phyloP scores from a whole-genome alignment of 768 basidiomycete genomes.

The Lactifluus volemus region DNA sequence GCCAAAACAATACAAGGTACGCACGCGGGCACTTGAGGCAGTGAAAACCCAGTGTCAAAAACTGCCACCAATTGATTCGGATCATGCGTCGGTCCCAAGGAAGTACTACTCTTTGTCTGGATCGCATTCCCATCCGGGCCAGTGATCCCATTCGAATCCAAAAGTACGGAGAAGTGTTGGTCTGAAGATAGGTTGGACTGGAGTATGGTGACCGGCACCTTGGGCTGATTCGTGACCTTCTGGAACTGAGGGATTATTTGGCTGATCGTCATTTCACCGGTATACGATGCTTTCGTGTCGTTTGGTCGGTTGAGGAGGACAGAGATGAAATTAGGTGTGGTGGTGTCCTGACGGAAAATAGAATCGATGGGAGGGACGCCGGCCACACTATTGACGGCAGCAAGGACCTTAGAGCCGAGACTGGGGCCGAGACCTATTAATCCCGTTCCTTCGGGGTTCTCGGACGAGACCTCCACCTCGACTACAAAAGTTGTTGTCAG shows the following conservation, averaged over 20 bases:
- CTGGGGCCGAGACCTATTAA: slow-evolving; percentile 54
- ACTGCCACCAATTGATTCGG: slow-evolving; percentile 49
- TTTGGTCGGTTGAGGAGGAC: slow-evolving; percentile 53
- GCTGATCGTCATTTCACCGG: slow-evolving; percentile 57
- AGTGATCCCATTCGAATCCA: slow-evolving; percentile 53
- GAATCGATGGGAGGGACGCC: slow-evolving; percentile 55
- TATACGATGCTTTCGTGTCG: slow-evolving; percentile 41
- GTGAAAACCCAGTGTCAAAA: slow-evolving; percentile 61
- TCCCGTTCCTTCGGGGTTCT: slow-evolving; percentile 29
- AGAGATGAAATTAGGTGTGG: slow-evolving; percentile 51
- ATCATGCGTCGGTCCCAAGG: slow-evolving; percentile 62
- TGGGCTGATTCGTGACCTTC: slow-evolving; percentile 41
- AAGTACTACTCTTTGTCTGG: slow-evolving; percentile 32
- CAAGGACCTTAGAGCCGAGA: slow-evolving; percentile 38
- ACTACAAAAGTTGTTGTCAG: slow-evolving; percentile 27
- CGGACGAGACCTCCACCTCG: slow-evolving; percentile 26
- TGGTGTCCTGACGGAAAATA: slow-evolving; percentile 49
- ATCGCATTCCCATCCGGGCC: slow-evolving; percentile 55
- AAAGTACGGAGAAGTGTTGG: slow-evolving; percentile 58
- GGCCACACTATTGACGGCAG: slow-evolving; percentile 24
- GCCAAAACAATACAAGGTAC: neutral
- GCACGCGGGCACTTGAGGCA: slow-evolving; percentile 51
- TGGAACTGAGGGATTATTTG: slow-evolving; percentile 43
- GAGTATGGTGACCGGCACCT: slow-evolving; percentile 37
- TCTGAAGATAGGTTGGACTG: slow-evolving; percentile 39